Percentiles rank a stretch among this genome's conserved stretches.
These are phyloP conservation scores for Dendrobium huoshanense DNA, from an alignment of 106 monocot genomes.

Conservation along the genomic window DNA sequence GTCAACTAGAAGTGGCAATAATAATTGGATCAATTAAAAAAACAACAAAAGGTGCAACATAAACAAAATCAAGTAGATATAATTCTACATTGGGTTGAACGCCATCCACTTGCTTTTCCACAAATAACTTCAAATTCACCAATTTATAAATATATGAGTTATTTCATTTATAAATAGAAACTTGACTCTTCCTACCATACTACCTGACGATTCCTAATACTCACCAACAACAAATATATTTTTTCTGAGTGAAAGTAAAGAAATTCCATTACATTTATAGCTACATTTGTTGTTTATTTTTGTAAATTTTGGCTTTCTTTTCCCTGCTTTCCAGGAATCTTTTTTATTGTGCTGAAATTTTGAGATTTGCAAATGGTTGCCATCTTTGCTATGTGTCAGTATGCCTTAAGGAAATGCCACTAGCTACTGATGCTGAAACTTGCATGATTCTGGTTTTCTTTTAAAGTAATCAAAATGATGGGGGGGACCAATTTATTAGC, in stretches of 20 bases:
- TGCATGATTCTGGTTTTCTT: neutral
- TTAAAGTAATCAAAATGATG: slow-evolving; percentile 13
- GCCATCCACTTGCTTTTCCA: too few relatives aligned
- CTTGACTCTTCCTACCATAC: neutral
- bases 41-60: too few relatives aligned
- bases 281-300: neutral
- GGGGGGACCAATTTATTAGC: slow-evolving; percentile 20
- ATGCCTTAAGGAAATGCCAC: neutral
- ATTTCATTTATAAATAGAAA: neutral
- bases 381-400: neutral
- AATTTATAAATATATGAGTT: neutral
- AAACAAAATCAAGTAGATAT: too few relatives aligned
- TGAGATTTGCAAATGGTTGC: slow-evolving; percentile 1
- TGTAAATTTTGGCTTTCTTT: neutral
- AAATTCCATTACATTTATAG: neutral
- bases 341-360: neutral
- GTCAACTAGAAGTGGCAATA: too few relatives aligned
- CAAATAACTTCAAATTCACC: too few relatives aligned
- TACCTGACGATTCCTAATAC: neutral
- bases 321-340: neutral
- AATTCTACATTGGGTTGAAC: too few relatives aligned
- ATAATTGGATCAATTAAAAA: too few relatives aligned
- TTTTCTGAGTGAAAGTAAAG: neutral
- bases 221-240: neutral
- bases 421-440: neutral